phyloP scores from a whole-genome alignment of 768 basidiomycete species.

The Amanita fuliginea region DNA sequence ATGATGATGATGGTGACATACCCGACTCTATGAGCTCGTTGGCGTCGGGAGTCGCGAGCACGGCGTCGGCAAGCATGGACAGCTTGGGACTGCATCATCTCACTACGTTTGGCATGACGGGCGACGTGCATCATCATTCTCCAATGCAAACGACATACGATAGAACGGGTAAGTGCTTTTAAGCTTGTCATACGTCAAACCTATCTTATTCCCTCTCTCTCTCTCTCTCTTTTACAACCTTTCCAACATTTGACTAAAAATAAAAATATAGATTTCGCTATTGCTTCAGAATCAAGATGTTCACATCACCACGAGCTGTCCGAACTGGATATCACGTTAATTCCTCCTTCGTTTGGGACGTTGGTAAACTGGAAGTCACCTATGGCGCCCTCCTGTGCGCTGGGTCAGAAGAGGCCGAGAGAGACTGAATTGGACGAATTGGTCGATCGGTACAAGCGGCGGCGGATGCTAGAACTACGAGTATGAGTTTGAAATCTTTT shows the following conservation, averaged over 20 bases:
- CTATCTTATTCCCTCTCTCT: no score
- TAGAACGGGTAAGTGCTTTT: neutral
- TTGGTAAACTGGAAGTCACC: conserved; percentile 3
- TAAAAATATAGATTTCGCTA: neutral
- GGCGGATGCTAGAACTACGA: neutral
- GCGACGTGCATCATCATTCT: neutral
- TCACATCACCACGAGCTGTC: neutral
- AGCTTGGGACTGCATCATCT: conserved; percentile 1
- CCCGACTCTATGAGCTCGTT: neutral
- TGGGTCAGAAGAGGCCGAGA: conserved; percentile 3
- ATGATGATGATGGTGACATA: neutral
- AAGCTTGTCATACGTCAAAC: neutral
- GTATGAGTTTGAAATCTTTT: neutral
- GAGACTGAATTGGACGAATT: conserved; percentile 1
- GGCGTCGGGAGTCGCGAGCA: neutral
- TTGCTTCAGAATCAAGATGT: neutral
- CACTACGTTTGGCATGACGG: neutral
- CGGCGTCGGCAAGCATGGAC: neutral
- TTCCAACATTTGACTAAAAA: neutral
- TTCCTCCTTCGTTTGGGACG: neutral
- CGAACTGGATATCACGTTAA: conserved; percentile 1
- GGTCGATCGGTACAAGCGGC: neutral
- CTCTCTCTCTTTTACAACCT: neutral
- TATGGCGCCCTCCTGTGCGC: neutral
- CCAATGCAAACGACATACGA: neutral